phyloP scores from a whole-genome alignment of 2,329 filamentous ascomycete genomes.

The Trichoderma lentiforme region DNA sequence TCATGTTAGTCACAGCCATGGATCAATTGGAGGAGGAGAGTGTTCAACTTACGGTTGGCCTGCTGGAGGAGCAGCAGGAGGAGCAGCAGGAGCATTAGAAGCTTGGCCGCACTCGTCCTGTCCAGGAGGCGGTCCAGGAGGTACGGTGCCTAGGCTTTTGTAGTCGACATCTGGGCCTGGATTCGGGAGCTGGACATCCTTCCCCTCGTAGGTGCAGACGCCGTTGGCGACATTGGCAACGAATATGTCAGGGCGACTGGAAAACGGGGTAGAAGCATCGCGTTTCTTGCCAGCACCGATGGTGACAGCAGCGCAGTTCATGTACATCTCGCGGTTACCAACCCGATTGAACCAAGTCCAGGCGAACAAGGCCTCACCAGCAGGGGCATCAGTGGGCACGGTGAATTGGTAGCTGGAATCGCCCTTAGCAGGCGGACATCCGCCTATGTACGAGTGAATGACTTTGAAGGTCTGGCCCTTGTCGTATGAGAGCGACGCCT shows the following conservation, averaged over 20 bases:
- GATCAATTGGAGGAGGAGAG: too few relatives aligned
- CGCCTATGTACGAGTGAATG: constrained; percentile 55
- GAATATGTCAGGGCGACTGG: constrained; percentile 63
- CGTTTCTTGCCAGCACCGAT: constrained; percentile 44
- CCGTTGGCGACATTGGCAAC: constrained; percentile 63
- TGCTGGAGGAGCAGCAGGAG: constrained; percentile 2
- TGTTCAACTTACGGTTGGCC: background rate
- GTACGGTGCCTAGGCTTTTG: constrained; percentile 35
- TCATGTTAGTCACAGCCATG: background rate
- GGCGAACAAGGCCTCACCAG: constrained; percentile 61
- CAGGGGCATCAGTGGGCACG: constrained; percentile 61
- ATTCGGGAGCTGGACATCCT: constrained; percentile 62
- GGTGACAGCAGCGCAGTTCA: constrained; percentile 74
- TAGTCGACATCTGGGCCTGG: constrained; percentile 56
- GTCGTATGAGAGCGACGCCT: constrained; percentile 72
- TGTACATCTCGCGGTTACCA: constrained; percentile 82
- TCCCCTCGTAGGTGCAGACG: constrained; percentile 56
- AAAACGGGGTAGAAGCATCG: constrained; percentile 39
- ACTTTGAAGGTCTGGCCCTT: constrained; percentile 67
- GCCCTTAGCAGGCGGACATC: constrained; percentile 45
- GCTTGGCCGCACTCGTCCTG: background rate
- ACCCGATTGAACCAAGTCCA: constrained; percentile 78
- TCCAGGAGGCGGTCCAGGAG: constrained; percentile 26
- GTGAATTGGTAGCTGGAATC: constrained; percentile 61
- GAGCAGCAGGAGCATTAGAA: constrained; percentile 15